Evolutionary conservation across 345 rosid species (phyloP).

Genomic region (Hypericum perforatum): DNA sequence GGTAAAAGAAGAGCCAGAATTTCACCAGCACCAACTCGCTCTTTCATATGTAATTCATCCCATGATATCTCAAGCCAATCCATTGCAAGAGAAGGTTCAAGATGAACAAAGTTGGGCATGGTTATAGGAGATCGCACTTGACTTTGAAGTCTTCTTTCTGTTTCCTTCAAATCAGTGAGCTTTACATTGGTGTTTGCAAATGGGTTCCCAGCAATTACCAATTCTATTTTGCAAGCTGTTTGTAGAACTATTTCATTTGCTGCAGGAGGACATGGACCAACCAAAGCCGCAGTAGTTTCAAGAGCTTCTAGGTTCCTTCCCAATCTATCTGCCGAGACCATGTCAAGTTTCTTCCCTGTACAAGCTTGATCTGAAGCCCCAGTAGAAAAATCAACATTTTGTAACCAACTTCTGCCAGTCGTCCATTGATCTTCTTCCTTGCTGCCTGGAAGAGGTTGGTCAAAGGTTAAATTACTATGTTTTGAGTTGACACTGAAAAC

Average conservation of each 20-base stretch:
- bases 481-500: too few species aligned
- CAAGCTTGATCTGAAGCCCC: slow-evolving; percentile 23
- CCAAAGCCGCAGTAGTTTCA: slow-evolving; percentile 18
- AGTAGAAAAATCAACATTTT: slow-evolving; percentile 11
- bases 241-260: slow-evolving; percentile 18
- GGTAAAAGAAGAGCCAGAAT: slow-evolving; percentile 8
- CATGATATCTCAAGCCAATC: slow-evolving; percentile 96
- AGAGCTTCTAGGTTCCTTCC: slow-evolving; percentile 19
- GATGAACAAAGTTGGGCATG: slow-evolving; percentile 51
- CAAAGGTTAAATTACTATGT: background rate
- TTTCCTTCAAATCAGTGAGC: slow-evolving; percentile 28
- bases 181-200: slow-evolving; percentile 19
- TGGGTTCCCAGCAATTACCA: slow-evolving; percentile 22
- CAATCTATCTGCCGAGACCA: slow-evolving; percentile 19
- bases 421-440: slow-evolving; percentile 17
- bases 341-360: slow-evolving; percentile 25
- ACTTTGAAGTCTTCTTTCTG: slow-evolving; percentile 31
- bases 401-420: slow-evolving; percentile 18
- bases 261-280: slow-evolving; percentile 20
- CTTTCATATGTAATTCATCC: slow-evolving; percentile 86
- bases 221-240: slow-evolving; percentile 30
- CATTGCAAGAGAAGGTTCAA: slow-evolving; percentile 93
- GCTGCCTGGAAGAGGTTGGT: slow-evolving; percentile 30
- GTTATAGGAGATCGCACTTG: slow-evolving; percentile 28
- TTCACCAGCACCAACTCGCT: slow-evolving; percentile 92